Percentiles rank a stretch among this genome's conserved stretches.
These are phyloP conservation scores for Nakazawaea ambrosiae DNA, from an alignment of 805 yeast genomes.

Conservation along the genomic window DNA sequence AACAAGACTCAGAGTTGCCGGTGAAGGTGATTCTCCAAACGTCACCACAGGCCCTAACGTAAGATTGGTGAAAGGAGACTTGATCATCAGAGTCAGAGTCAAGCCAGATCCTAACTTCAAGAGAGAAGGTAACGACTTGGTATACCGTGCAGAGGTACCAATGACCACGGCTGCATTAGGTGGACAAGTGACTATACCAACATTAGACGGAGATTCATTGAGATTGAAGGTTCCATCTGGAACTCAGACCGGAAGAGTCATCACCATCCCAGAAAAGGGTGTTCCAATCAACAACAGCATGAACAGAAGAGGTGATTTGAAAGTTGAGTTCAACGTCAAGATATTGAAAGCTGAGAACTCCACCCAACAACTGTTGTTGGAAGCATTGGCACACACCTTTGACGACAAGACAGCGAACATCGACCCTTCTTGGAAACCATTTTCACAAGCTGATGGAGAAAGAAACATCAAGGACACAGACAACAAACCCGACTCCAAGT, in stretches of 20 bases:
- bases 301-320: constrained; percentile 69
- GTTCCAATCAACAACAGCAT: constrained; percentile 49
- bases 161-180: constrained; percentile 97
- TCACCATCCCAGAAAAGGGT: constrained; percentile 82
- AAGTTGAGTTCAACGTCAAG: constrained; percentile 63
- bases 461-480: neutral
- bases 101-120: constrained; percentile 65
- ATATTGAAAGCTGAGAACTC: constrained; percentile 72
- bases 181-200: constrained; percentile 86
- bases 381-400: constrained; percentile 88
- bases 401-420: constrained; percentile 74
- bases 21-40: constrained; percentile 87
- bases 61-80: constrained; percentile 73
- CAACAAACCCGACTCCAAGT: constrained; percentile 28
- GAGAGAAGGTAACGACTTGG: constrained; percentile 60
- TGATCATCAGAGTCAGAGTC: constrained; percentile 75
- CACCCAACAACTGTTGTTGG: constrained; percentile 82
- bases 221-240: constrained; percentile 81
- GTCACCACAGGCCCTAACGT: constrained; percentile 68
- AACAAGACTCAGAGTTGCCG: constrained; percentile 72
- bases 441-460: constrained; percentile 17
- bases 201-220: constrained; percentile 71
- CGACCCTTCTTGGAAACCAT: constrained; percentile 39
- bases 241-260: constrained; percentile 66
- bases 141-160: constrained; percentile 62